These are phyloP conservation scores for Camellia japonica DNA, from an alignment of 148 eudicot genomes.

Conservation along the genomic window DNA sequence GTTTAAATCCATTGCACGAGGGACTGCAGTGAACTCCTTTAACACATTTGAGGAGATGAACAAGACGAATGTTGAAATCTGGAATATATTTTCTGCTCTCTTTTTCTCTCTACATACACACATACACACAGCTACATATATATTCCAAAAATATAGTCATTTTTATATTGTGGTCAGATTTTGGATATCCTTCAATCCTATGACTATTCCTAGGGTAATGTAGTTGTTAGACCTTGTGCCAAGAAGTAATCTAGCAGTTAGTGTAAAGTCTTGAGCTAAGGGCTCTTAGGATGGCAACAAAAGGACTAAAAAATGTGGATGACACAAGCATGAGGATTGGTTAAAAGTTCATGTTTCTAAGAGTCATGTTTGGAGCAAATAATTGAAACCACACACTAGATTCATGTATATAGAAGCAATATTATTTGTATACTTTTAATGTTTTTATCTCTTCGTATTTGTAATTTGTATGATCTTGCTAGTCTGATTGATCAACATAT, in stretches of 20 bases:
- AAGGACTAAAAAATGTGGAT: not conserved
- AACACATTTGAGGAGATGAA: too few relatives aligned
- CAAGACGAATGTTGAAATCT: too few relatives aligned
- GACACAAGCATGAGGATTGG: not conserved
- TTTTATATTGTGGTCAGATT: not conserved
- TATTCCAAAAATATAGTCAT: too few relatives aligned
- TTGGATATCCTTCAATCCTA: not conserved
- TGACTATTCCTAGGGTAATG: too few relatives aligned
- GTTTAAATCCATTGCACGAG: too few relatives aligned
- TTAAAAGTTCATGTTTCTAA: not conserved
- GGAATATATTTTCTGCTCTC: too few relatives aligned
- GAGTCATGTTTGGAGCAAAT: not conserved
- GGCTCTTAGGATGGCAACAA: not conserved
- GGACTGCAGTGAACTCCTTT: too few relatives aligned
- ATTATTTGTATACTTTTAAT: not conserved
- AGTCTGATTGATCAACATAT: not conserved
- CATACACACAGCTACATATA: too few relatives aligned
- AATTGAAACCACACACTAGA: too few relatives aligned
- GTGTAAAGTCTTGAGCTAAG: not conserved
- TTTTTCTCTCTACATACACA: too few relatives aligned
- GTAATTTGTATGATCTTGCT: not conserved
- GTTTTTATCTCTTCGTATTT: not conserved
- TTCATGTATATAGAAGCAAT: not conserved
- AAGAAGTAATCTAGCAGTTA: not conserved
- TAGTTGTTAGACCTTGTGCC: too few relatives aligned